These are phyloP conservation scores for Clathrus columnatus DNA, from an alignment of 768 basidiomycete species.

Conservation along the genomic window DNA sequence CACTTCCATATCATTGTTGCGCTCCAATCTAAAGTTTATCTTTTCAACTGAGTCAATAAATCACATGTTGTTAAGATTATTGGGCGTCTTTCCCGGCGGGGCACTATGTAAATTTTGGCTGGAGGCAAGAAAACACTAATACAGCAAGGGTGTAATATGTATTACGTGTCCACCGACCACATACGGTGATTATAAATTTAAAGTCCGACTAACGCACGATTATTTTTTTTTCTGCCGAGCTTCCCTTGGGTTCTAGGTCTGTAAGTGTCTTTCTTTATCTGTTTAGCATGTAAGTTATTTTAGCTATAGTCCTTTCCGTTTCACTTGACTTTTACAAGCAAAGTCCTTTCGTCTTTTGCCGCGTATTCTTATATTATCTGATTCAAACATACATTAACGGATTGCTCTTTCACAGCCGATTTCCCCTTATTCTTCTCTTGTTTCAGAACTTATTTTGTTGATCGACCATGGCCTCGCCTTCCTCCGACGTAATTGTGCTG, in stretches of 20 bases:
- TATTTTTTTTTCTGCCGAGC: neutral
- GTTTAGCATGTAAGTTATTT: neutral
- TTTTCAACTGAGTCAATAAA: too few relatives aligned
- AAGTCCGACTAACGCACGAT: neutral
- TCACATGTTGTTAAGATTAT: too few relatives aligned
- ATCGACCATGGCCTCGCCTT: constrained; percentile 45
- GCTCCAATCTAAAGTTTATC: too few relatives aligned
- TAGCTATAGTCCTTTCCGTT: neutral
- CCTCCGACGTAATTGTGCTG: constrained; percentile 68
- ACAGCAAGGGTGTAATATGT: too few relatives aligned
- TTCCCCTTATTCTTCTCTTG: constrained; percentile 7
- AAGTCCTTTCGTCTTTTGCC: neutral
- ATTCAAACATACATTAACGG: neutral
- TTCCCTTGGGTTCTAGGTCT: neutral
- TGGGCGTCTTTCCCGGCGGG: too few relatives aligned
- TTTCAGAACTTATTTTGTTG: constrained; percentile 6
- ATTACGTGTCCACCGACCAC: too few relatives aligned
- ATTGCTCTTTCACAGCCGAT: constrained; percentile 7
- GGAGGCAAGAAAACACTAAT: too few relatives aligned
- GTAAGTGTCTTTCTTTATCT: neutral
- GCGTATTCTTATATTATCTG: neutral
- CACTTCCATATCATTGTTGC: too few relatives aligned
- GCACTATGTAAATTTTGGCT: too few relatives aligned
- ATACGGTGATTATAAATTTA: too few relatives aligned
- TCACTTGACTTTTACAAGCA: neutral